phyloP scores from a whole-genome alignment of 2,329 filamentous ascomycete species.

The Metarhizium guizhouense region DNA sequence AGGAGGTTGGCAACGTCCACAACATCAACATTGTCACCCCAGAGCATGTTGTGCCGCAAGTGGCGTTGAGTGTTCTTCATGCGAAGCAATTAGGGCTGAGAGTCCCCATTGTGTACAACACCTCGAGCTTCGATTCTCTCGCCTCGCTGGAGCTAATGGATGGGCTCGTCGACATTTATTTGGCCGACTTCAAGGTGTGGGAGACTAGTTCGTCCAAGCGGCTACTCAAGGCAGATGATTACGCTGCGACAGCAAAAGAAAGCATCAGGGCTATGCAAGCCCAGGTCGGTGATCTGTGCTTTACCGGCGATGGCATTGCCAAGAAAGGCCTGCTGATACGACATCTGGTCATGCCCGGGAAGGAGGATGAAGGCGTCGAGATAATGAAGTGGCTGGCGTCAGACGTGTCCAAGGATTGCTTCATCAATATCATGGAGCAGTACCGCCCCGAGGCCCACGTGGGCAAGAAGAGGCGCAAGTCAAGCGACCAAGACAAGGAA shows the following conservation, averaged over 20 bases:
- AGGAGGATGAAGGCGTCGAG: conserved; percentile 60
- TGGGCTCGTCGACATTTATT: conserved; percentile 74
- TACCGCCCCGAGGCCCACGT: conserved; percentile 76
- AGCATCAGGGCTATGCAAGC: conserved; percentile 72
- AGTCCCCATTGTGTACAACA: conserved; percentile 77
- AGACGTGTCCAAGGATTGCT: conserved; percentile 64
- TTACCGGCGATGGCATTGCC: conserved; percentile 72
- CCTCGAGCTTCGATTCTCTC: conserved; percentile 68
- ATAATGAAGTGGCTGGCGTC: conserved; percentile 71
- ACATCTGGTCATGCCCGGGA: conserved; percentile 79
- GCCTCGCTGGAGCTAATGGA: conserved; percentile 65
- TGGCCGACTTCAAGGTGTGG: conserved; percentile 88
- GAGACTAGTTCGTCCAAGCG: conserved; percentile 54
- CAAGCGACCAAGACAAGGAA: conserved; percentile 19
- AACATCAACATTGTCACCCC: conserved; percentile 86
- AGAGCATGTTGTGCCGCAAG: conserved; percentile 79
- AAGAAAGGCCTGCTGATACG: conserved; percentile 67
- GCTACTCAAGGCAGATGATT: conserved; percentile 70
- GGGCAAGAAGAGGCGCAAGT: conserved; percentile 48
- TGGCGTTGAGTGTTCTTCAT: conserved; percentile 66
- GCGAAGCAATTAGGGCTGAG: conserved; percentile 61
- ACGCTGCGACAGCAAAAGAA: conserved; percentile 61
- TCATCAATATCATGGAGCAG: conserved; percentile 85
- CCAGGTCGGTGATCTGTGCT: conserved; percentile 76
- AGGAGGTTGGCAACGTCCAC: conserved; percentile 71